Base-by-base conservation (phyloP, 768 basidiomycete genomes). In the Trametes villosa region DNA sequence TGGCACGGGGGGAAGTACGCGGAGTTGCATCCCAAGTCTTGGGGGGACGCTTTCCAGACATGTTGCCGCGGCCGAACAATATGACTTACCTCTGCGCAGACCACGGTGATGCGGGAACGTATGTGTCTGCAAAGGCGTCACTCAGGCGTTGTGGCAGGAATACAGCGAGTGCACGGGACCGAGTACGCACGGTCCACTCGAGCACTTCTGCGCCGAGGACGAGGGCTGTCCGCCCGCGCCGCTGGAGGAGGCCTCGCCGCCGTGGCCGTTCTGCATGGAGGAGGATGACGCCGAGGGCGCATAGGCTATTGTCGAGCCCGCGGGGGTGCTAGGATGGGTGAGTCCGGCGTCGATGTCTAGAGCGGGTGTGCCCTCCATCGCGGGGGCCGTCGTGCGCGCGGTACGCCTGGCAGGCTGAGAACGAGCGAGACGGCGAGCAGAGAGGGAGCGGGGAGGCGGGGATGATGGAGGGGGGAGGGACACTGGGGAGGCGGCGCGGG, bases 91-190 rank as follows among this genome's bases (percentile, higher is more conserved):
- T 92, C 90, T 71, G 87, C 90, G 65, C 89, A 91, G 7, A 91
- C 89, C 33, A 91, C 89, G 44, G 89, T 91, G 63, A 91, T 85
- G 49, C 89, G 82, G 1, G 89, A 89, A 53, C 89, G 86, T 42
- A 90, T 82, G 77, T 87, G 86, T 30, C 86, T 87, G 73, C 26
- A 56, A 49, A 54, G 31, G 34, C 22, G 20, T 55, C 59, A 59
- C 62, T 49, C 47, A 57, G 56, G 46, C 36, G 56, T 49, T 40
- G 56, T n/a, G 38, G 56, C 12, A 53, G 56, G 44, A 40, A 61
- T 47, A 30, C 31, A 29, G 49, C 29, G 18, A 56, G 42, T 49
- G 63, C 34, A 45, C 48, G 44, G 53, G 58, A 59, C 48, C 54
- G 50, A 24, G 45, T 36, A 68, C 71, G 69, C 57, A 72, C 71